phyloP scores from a whole-genome alignment of 1,284 basidiomycete genomes.

The Malassezia sympodialis region DNA sequence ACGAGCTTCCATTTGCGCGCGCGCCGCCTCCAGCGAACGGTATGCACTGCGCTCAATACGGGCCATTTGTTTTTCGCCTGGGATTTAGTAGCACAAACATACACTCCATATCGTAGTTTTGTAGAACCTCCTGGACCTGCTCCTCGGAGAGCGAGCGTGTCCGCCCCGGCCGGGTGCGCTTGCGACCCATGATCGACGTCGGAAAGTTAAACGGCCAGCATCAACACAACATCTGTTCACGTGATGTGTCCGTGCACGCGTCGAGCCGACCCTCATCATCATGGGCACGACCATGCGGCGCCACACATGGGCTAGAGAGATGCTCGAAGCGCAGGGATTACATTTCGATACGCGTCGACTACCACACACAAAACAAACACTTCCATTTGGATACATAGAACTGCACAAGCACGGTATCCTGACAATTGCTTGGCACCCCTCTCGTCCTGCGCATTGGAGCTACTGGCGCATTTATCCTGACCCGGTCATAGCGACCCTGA shows the following conservation, averaged over 20 bases:
- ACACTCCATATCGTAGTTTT: slow-evolving; percentile 18
- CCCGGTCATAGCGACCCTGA: neutral
- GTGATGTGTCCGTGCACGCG: neutral
- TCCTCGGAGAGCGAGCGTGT: slow-evolving; percentile 4
- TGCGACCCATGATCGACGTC: slow-evolving; percentile 4
- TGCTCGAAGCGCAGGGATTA: neutral
- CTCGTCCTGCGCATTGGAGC: neutral
- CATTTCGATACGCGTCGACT: neutral
- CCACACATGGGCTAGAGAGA: neutral
- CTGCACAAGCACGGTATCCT: neutral
- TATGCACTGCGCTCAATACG: slow-evolving; percentile 12
- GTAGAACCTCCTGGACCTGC: slow-evolving; percentile 13
- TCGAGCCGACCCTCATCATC: neutral
- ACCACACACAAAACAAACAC: neutral
- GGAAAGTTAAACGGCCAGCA: neutral
- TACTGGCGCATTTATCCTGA: slow-evolving; percentile 1
- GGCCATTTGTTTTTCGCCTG: slow-evolving; percentile 12
- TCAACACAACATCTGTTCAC: slow-evolving; percentile 4
- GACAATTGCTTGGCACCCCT: neutral
- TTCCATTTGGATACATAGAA: neutral
- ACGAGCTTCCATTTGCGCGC: slow-evolving; percentile 16
- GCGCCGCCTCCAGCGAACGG: slow-evolving; percentile 9
- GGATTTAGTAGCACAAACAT: neutral
- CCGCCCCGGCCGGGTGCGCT: neutral
- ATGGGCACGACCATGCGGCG: neutral